A percentile compares a stretch with the other conserved stretches of the same genome.
Conservation (phyloP, 768 basidiomycete genomes). For the Boletellus ananas region DNA sequence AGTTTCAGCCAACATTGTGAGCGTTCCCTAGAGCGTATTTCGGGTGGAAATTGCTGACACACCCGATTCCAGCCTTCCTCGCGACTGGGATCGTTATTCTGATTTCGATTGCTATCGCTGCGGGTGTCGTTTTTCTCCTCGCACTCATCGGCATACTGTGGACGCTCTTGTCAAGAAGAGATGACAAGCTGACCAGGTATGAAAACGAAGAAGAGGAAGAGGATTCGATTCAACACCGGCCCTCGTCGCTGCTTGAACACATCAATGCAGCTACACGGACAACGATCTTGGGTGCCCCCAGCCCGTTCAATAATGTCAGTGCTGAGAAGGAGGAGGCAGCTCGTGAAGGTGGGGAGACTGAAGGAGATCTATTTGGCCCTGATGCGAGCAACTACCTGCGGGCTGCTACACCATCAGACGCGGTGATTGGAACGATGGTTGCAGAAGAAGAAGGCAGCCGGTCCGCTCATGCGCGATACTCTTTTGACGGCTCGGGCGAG, state of each 20-base stretch:
- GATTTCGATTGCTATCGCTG: conserved; percentile 95
- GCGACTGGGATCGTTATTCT: conserved; percentile 92
- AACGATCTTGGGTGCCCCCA: conserved; percentile 63
- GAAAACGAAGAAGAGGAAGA: conserved; percentile 74
- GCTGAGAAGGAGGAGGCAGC: conserved; percentile 52
- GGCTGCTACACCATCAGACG: conserved; percentile 78
- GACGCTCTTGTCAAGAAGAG: conserved; percentile 81
- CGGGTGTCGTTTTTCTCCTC: conserved; percentile 87
- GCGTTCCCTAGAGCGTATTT: conserved; percentile 26
- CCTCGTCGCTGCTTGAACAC: conserved; percentile 84
- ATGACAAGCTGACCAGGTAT: conserved; percentile 64
- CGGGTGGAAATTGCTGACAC: background rate
- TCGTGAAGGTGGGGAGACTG: conserved; percentile 37
- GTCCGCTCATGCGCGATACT: conserved; percentile 76
- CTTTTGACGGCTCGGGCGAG: conserved; percentile 74
- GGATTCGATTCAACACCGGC: conserved; percentile 71
- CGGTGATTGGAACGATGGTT: conserved; percentile 54
- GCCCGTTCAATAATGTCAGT: conserved; percentile 35
- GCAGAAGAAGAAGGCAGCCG: conserved; percentile 64
- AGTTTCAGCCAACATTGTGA: conserved; percentile 68
- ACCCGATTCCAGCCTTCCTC: conserved; percentile 60
- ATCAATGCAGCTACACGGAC: conserved; percentile 87
- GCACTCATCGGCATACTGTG: conserved; percentile 83
- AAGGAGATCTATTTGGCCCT: conserved; percentile 55
- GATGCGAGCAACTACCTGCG: conserved; percentile 77